phyloP scores from a whole-genome alignment of 2,329 filamentous ascomycete genomes.

The Helminthosporium solani region DNA sequence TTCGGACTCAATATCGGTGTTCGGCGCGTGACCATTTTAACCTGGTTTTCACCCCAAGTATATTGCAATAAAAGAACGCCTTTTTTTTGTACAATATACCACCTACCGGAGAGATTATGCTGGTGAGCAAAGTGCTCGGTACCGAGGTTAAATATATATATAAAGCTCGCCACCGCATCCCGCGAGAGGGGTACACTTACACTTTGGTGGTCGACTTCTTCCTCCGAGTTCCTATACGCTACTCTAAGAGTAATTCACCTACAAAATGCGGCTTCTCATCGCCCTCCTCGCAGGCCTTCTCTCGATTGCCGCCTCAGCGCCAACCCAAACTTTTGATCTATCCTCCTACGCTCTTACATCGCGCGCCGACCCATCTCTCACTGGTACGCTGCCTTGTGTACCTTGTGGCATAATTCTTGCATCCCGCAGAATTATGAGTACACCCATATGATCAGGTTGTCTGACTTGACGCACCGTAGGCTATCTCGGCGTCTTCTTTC shows the following conservation, averaged over 20 bases:
- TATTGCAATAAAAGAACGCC: conserved; percentile 4
- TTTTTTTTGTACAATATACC: too few relatives aligned
- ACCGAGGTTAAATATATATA: background rate
- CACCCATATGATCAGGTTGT: too few relatives aligned
- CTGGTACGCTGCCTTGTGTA: conserved; percentile 42
- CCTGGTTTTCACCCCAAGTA: conserved; percentile 4
- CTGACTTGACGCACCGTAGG: background rate
- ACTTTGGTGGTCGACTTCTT: background rate
- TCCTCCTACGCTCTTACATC: conserved; percentile 15
- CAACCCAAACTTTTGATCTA: conserved; percentile 24
- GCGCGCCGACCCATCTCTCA: conserved; percentile 42
- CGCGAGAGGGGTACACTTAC: background rate
- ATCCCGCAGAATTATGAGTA: background rate
- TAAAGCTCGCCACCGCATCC: background rate
- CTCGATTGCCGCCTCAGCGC: conserved; percentile 15
- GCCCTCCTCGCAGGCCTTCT: conserved; percentile 13
- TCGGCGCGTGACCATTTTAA: conserved; percentile 8
- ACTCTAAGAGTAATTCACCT: background rate
- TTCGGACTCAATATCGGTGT: too few relatives aligned
- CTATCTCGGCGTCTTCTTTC: conserved; percentile 58
- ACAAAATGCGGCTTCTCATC: conserved; percentile 18
- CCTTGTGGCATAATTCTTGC: background rate
- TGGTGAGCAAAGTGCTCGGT: background rate
- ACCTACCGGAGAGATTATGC: too few relatives aligned
- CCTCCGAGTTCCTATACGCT: background rate